phyloP scores from a whole-genome alignment of 148 eudicot genomes.

The Chenopodium album region DNA sequence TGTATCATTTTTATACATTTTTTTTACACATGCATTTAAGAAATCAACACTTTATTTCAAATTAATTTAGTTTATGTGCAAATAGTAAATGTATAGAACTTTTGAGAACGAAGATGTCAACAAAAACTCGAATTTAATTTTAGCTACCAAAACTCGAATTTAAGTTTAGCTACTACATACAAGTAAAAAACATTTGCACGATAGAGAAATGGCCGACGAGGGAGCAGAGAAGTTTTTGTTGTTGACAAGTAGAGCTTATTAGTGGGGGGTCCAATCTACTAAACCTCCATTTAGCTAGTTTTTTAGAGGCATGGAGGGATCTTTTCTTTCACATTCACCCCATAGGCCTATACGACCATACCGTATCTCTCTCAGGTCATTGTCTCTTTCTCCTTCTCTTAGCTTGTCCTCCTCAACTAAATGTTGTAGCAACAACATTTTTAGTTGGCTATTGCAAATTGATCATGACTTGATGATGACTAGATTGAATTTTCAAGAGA shows the following conservation, averaged over 20 bases:
- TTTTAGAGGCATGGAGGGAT: neutral
- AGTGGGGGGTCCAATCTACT: conserved; percentile 2
- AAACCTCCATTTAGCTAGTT: neutral
- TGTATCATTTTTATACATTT: no score
- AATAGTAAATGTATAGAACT: no score
- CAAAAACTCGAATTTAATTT: neutral
- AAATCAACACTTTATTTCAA: no score
- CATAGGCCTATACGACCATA: neutral
- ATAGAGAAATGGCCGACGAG: conserved; percentile 8
- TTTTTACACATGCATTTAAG: no score
- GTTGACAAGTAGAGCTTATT: neutral
- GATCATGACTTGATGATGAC: no score
- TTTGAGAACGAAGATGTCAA: no score
- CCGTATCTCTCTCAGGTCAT: neutral
- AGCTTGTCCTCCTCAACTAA: neutral
- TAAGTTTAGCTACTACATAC: neutral
- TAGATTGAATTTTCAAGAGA: no score
- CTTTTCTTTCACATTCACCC: neutral
- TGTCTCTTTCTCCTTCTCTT: neutral
- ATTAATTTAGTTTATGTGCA: no score
- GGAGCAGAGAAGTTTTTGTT: neutral
- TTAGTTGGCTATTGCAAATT: no score
- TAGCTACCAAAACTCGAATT: neutral
- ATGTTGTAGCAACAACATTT: no score
- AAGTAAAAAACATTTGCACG: neutral